Base-by-base conservation (phyloP, 805 yeast genomes). In the Cyberlindnera subsufficiens region DNA sequence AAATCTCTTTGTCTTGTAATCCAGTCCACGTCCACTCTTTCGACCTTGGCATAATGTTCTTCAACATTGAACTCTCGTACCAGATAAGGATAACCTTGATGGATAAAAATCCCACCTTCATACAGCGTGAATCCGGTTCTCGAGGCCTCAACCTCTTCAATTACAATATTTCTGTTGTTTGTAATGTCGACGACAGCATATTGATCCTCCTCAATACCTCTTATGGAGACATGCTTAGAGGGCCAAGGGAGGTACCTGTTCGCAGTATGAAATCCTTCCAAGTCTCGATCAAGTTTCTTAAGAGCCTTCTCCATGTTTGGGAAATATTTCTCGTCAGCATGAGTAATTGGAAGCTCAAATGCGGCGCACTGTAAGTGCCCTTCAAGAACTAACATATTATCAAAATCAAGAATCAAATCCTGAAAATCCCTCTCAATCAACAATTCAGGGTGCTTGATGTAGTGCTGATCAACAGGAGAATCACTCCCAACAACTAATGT, bases 341-440 rank as follows among this genome's bases (percentile, higher is more conserved):
- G 53, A 6, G 44, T 62, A 7, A 91, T 66, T 0, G 96, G 93
- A 22, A 77, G 52, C 56, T 91, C 98, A 60, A 78, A 85, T 0
- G 96, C 96, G 0, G 98, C 96, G 69, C 98, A 93, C 56, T 90
- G 98, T 18, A 90, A 60, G 66, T 93, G 99, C 32, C 84, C 81
- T 49, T 86, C 91, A 46, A 86, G 57, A 1, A 90, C 77, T 30
- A 82, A 54, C 10, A 71, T 60, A 49, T 82, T 82, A 29, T 77
- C 80, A 46, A 83, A 68, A 52, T 80, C 85, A 11, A 85, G 56
- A 1, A 78, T 71, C 27, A 80, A 56, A 14, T 79, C 84, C 37
- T 79, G 84, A 47, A 72, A 76, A 9, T 78, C 75, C 25, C 62
- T 64, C 9, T 74, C 71, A 11, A 78, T 59, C 19, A 88, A 57